phyloP scores from a whole-genome alignment of 805 yeast genomes.

The Komagataella phaffii region DNA sequence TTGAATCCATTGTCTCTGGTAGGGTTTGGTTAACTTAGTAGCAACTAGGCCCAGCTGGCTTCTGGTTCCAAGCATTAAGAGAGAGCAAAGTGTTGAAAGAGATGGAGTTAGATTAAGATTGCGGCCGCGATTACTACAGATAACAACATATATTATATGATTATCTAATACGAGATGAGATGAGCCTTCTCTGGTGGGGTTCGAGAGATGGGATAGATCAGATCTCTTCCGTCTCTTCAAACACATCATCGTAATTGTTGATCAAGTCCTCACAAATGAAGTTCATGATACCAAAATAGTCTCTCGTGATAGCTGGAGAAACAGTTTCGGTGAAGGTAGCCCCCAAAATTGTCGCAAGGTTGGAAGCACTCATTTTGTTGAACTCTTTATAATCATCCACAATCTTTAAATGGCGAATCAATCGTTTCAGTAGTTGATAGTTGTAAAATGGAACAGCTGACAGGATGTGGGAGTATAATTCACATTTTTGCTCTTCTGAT shows the following conservation, averaged over 20 bases:
- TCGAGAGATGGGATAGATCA: background rate
- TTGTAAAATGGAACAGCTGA: slow-evolving; percentile 46
- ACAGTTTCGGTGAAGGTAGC: slow-evolving; percentile 48
- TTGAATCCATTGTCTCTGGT: background rate
- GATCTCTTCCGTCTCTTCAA: slow-evolving; percentile 6
- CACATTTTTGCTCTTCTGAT: slow-evolving; percentile 9
- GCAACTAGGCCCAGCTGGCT: background rate
- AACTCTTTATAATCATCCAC: slow-evolving; percentile 52
- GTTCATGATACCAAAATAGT: slow-evolving; percentile 42
- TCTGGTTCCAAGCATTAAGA: background rate
- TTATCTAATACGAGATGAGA: background rate
- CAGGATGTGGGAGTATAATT: slow-evolving; percentile 11
- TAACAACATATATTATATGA: background rate
- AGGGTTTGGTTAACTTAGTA: background rate
- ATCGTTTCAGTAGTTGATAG: slow-evolving; percentile 50
- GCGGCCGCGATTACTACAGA: background rate
- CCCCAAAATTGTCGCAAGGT: slow-evolving; percentile 80
- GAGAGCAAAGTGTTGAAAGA: background rate
- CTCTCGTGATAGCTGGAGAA: slow-evolving; percentile 28
- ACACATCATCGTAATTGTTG: slow-evolving; percentile 24
- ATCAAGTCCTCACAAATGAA: slow-evolving; percentile 37
- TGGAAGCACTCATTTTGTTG: slow-evolving; percentile 82
- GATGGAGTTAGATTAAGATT: background rate
- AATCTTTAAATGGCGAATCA: slow-evolving; percentile 55
- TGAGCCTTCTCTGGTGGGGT: background rate